Evolutionary conservation across 768 basidiomycete species (phyloP), one percentile per base, ranked within the genome.

Genomic region (Trichaptum fuscoviolaceum): DNA sequence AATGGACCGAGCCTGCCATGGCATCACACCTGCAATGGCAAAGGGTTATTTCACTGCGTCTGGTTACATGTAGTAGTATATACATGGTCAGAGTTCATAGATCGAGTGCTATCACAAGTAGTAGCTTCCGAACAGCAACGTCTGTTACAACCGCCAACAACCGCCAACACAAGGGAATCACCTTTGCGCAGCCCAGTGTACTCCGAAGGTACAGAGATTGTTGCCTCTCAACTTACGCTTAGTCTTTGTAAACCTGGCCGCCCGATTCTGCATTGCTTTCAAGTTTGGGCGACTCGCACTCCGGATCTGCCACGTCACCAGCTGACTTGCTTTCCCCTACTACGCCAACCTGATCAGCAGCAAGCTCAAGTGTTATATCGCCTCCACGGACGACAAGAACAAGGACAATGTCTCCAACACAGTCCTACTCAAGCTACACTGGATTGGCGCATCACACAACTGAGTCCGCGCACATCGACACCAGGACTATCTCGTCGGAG

Each of bases 221-320:
- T 8, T 30, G 30, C 8, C 30, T 30, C 2, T 30, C 30, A 30
- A 30, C 30, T 30, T 0, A 83, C 85, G 2, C 71, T 86, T 34
- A 84, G 85, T 0, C 83, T 82, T 64, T 75, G 84, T 7, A 76
- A 84, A 15, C 80, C 84, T 9, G n/a, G n/a, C n/a, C n/a, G n/a
- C n/a, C n/a, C n/a, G 80, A 82, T n/a, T 84, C 85, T 17, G 82
- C 81, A 1, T 88, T 88, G 0, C 81, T 84, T 64, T n/a, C n/a
- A n/a, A n/a, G n/a, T n/a, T 75, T 87, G 7, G 84, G 85, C 1
- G 85, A 86, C 68, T 86, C 86, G 7, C 83, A 84, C 63, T 69
- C 69, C 42, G 42, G 42, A 52, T 52, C 42, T 52, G 42, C 42
- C 12, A 52, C 15, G 42, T 52, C 42, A 12, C 42, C 42, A 12